Base-by-base conservation (phyloP, 495 filamentous ascomycete species). In the Penicillium mononematosum region DNA sequence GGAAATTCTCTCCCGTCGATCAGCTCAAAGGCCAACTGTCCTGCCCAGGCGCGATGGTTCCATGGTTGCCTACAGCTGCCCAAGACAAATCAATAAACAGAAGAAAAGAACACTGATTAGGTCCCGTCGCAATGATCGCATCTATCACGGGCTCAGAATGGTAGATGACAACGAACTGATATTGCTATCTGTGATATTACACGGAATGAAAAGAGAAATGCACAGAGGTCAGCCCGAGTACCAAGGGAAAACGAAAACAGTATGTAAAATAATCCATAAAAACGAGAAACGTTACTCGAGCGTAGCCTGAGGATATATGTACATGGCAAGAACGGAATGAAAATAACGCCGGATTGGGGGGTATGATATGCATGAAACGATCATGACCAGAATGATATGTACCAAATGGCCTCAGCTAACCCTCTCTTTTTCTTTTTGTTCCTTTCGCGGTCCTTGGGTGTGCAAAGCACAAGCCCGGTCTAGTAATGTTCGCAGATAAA, bases 341-440 rank as follows among this genome's bases (percentile, higher is more conserved):
- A 24, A 29, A 55, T 22, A 68, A 66, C 63, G 63, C 63, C 58
- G 58, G 38, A 54, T 58, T 58, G 17, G 45, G 52, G 60, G 63
- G 66, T 66, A 68, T 68, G 63, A 59, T 61, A 68, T 68, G 60
- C 59, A 61, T 63, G 41, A 45, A 63, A 61, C 54, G 59, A 60
- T 62, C 64, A 61, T 65, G 55, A 58, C 45, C 54, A 54, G 58
- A 27, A 56, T 62, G 45, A 51, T 58, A 57, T 63, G 54, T 60
- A 63, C 53, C 58, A 43, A 43, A 63, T 55, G 56, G 49, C 46
- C 55, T 49, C 55, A 56, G 34, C 48, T 32, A 27, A n/a, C 24
- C 22, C 41, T 53, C 39, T 44, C 36, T 52, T 36, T 19, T 45
- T n/a, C n/a, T 36, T 34, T 44, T n/a, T 17, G 17, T 38, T 31